Evolutionary conservation across 495 filamentous ascomycete species (phyloP).

Genomic region (Rusavskia elegans): DNA sequence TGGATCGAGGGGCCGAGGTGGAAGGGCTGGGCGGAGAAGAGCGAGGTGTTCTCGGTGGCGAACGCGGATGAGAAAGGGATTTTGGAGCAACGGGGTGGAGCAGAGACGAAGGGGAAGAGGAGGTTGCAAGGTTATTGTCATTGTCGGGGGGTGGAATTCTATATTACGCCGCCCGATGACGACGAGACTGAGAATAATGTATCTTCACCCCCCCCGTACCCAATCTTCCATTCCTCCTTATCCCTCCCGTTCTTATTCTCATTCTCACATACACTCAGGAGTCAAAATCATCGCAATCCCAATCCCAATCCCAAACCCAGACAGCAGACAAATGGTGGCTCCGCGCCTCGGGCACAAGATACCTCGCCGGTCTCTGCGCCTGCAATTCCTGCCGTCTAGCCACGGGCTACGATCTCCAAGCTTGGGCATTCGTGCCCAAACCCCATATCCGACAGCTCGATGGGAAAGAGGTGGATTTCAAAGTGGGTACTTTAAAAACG

Average conservation of each 20-base stretch:
- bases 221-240: neutral
- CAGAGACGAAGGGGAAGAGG: neutral
- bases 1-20: slow-evolving; percentile 9
- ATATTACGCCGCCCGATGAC: slow-evolving; percentile 19
- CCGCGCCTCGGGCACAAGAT: slow-evolving; percentile 23
- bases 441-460: slow-evolving; percentile 10
- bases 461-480: slow-evolving; percentile 14
- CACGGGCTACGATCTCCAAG: slow-evolving; percentile 26
- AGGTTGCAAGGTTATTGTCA: slow-evolving; percentile 27
- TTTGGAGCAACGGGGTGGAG: neutral
- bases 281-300: too few relatives aligned
- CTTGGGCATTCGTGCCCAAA: slow-evolving; percentile 27
- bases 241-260: neutral
- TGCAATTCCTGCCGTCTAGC: slow-evolving; percentile 36
- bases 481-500: slow-evolving; percentile 28
- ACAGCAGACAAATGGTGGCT: slow-evolving; percentile 24
- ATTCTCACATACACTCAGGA: slow-evolving; percentile 11
- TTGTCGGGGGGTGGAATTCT: slow-evolving; percentile 32
- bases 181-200: neutral
- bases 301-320: slow-evolving; percentile 12
- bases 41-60: slow-evolving; percentile 3
- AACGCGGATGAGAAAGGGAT: neutral
- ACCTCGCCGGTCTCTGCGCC: slow-evolving; percentile 24
- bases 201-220: neutral
- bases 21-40: slow-evolving; percentile 7